Evolutionary conservation across 2,329 filamentous ascomycete genomes (phyloP).

Genomic region (Alternaria postmessia): DNA sequence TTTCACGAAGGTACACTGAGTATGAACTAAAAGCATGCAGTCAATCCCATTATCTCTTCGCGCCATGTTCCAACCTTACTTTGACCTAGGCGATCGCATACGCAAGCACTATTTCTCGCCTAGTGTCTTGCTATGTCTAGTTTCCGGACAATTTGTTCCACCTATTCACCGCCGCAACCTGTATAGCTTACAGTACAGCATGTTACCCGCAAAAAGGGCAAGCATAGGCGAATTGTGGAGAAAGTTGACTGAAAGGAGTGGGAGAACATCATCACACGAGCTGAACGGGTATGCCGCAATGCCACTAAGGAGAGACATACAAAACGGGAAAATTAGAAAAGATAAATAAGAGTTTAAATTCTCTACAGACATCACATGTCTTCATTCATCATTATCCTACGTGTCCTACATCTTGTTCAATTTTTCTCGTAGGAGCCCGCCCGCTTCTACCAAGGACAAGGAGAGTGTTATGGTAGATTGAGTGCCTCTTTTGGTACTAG

Average conservation of each 20-base stretch:
- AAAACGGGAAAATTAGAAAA: conserved; percentile 17
- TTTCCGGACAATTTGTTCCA: conserved; percentile 91
- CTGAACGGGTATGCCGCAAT: conserved; percentile 16
- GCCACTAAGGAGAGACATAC: conserved; percentile 6
- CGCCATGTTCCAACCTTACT: conserved; percentile 98
- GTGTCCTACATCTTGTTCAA: neutral
- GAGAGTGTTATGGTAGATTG: no score
- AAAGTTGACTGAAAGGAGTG: conserved; percentile 56
- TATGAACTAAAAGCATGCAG: conserved; percentile 12
- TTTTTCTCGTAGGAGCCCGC: no score
- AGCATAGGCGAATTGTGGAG: conserved; percentile 88
- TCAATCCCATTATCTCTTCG: conserved; percentile 87
- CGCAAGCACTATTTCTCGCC: conserved; percentile 95
- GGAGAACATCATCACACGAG: neutral
- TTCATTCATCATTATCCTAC: neutral
- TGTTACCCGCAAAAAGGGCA: conserved; percentile 84
- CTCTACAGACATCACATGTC: neutral
- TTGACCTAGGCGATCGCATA: conserved; percentile 89
- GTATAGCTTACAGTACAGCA: conserved; percentile 97
- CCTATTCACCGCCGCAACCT: conserved; percentile 94
- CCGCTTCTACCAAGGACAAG: no score
- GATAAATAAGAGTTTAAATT: neutral
- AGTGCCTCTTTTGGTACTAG: no score
- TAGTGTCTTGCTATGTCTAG: conserved; percentile 83
- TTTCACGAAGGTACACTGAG: conserved; percentile 4